A percentile compares a stretch with the other conserved stretches of the same genome.
phyloP scores from a whole-genome alignment of 192 early-diverging fungal genomes.

The Rhizoclosmatium sp. region DNA sequence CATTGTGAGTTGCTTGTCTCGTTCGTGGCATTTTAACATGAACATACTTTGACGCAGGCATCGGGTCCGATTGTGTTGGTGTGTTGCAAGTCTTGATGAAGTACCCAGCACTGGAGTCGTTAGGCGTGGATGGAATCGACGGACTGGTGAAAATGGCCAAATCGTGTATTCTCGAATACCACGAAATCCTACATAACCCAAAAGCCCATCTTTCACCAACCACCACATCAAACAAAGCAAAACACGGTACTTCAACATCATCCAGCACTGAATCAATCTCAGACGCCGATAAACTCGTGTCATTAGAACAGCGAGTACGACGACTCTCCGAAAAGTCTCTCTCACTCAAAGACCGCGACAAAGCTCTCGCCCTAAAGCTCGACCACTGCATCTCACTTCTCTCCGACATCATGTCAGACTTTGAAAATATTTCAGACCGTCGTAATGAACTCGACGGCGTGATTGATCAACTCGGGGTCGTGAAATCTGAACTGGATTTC shows the following conservation, averaged over 20 bases:
- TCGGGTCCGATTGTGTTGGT: slow-evolving; percentile 44
- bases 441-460: slow-evolving; percentile 10
- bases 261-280: not conserved
- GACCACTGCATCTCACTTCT: slow-evolving; percentile 9
- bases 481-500: slow-evolving; percentile 10
- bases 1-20: slow-evolving; percentile 63
- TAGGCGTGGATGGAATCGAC: slow-evolving; percentile 3
- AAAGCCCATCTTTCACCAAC: not conserved
- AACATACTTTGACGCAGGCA: slow-evolving; percentile 30
- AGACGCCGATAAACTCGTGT: not conserved
- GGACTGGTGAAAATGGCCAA: slow-evolving; percentile 35
- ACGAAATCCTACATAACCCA: not conserved
- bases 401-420: not conserved
- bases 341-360: slow-evolving; percentile 16
- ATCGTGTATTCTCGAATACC: not conserved
- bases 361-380: slow-evolving; percentile 7
- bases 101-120: slow-evolving; percentile 35
- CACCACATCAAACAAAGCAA: not conserved
- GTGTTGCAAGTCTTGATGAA: slow-evolving; percentile 56
- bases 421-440: not conserved
- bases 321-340: not conserved
- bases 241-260: not conserved
- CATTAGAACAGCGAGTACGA: not conserved
- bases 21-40: not conserved
- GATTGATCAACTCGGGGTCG: slow-evolving; percentile 23